Base-by-base conservation (phyloP, 495 filamentous ascomycete genomes). In the Jackrogersella minutella region DNA sequence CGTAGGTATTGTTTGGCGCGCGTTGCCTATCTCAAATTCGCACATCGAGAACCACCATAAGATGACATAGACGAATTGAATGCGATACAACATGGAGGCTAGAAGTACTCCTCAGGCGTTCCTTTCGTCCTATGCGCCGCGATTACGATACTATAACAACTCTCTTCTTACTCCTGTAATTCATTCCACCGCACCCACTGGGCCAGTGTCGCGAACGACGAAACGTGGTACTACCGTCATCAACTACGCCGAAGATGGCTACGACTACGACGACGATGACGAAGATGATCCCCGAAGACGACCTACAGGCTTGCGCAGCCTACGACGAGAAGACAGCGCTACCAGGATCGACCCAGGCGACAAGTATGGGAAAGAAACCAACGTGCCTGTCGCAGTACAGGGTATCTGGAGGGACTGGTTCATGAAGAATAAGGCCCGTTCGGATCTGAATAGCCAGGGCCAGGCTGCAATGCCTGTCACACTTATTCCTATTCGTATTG, bases 181-280 rank as follows among this genome's bases (percentile, higher is more conserved):
- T 54, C 91, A 89, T 64, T 86, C 87, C 21, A 77, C 82, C 24
- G 79, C 81, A 61, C 83, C 89, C 62, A 81, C 81, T 17, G 89
- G 85, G 22, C 90, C 91, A 7, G 81, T 87, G 16, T 84, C 91
- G 60, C 87, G 94, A 71, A 97, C 93, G 16, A 98, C 95, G 16
- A 99, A 99, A 79, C 91, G 95, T 74, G 96, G 95, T 34, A 98
- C 95, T 2, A 92, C 91, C 36, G 91, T 93, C 41, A 93, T 97
- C 72, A 98, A 97, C 76, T 99, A 99, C 71, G 93, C 95, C 26
- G 95, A 99, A 75, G 93, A 97, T 71, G 93, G 91, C 14, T 96
- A 85, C 69, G 95, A 97, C 55, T 93, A 99, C 76, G 90, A 95
- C 51, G 93, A 97, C 68, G 94, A 97, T 62, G 93, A 97, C 34